Evolutionary conservation across 2,329 filamentous ascomycete species (phyloP).

Genomic region (Stachybotrys chartarum): DNA sequence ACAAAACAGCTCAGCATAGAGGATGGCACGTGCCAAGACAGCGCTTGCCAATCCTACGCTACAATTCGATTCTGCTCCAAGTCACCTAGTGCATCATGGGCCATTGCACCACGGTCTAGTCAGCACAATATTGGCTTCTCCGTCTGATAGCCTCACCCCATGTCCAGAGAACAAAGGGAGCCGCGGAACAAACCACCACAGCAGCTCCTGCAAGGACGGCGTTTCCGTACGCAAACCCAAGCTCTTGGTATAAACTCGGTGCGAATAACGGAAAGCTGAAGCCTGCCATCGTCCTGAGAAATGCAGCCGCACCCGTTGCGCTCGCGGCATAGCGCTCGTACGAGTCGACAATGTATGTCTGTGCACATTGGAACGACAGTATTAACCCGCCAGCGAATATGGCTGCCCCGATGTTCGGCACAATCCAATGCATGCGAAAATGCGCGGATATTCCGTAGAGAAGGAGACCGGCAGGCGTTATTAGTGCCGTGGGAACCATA

Average conservation of each 20-base stretch:
- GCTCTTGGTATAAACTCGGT: slow-evolving; percentile 27
- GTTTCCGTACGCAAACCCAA: slow-evolving; percentile 39
- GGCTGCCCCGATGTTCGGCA: slow-evolving; percentile 50
- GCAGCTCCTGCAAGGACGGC: slow-evolving; percentile 23
- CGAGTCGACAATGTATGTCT: slow-evolving; percentile 52
- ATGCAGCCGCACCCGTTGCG: slow-evolving; percentile 44
- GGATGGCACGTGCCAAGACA: too few species aligned
- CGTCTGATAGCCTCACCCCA: slow-evolving; percentile 12
- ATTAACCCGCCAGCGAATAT: slow-evolving; percentile 42
- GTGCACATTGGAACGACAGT: slow-evolving; percentile 48
- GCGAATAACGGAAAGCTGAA: slow-evolving; percentile 55
- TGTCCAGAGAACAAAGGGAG: slow-evolving; percentile 11
- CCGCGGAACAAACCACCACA: slow-evolving; percentile 10
- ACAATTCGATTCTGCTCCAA: too few species aligned
- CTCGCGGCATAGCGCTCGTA: slow-evolving; percentile 28
- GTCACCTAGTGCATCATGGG: too few species aligned
- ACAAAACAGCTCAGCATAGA: too few species aligned
- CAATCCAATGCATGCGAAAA: slow-evolving; percentile 36
- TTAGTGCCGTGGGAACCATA: slow-evolving; percentile 25
- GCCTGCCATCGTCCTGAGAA: slow-evolving; percentile 47
- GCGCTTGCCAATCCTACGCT: too few species aligned
- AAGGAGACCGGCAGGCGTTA: slow-evolving; percentile 42
- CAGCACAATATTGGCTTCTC: slow-evolving; percentile 12
- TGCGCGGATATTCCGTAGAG: slow-evolving; percentile 41
- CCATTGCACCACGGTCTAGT: neutral